These are phyloP conservation scores for Tetrapyrgos nigripes DNA, from an alignment of 1,284 basidiomycete species.

Conservation along the genomic window DNA sequence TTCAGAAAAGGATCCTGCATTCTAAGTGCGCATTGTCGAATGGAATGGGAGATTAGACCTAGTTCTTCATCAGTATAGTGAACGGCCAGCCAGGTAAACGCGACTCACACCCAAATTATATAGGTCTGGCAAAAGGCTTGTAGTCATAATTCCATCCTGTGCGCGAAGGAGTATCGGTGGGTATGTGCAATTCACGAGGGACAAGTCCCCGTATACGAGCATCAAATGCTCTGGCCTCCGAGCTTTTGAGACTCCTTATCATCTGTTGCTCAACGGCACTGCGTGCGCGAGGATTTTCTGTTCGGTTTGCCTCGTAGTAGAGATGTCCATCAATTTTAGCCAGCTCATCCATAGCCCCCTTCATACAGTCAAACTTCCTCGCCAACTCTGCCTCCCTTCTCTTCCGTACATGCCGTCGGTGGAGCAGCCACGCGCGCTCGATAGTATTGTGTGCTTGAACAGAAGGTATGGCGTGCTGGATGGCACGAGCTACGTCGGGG, in stretches of 20 bases:
- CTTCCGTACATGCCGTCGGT: slow-evolving; percentile 78
- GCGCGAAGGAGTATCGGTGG: slow-evolving; percentile 79
- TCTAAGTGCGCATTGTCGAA: too few species aligned
- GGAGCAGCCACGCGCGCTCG: slow-evolving; percentile 89
- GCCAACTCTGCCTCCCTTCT: slow-evolving; percentile 67
- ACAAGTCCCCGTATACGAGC: slow-evolving; percentile 83
- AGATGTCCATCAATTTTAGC: slow-evolving; percentile 69
- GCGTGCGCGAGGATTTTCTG: slow-evolving; percentile 75
- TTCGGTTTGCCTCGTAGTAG: slow-evolving; percentile 78
- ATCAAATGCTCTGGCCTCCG: slow-evolving; percentile 76
- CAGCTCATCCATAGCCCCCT: slow-evolving; percentile 81
- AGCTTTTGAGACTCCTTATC: slow-evolving; percentile 67
- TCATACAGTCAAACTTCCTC: slow-evolving; percentile 81
- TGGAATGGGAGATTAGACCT: too few species aligned
- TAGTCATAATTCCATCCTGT: slow-evolving; percentile 85
- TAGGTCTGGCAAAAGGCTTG: slow-evolving; percentile 63
- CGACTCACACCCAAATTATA: slow-evolving; percentile 31
- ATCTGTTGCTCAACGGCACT: slow-evolving; percentile 61
- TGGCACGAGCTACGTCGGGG: slow-evolving; percentile 70
- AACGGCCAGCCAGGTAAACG: too few species aligned
- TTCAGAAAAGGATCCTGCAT: too few species aligned
- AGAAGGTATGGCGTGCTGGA: slow-evolving; percentile 81
- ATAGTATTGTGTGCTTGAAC: slow-evolving; percentile 94
- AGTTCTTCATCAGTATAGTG: too few species aligned
- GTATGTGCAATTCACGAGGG: slow-evolving; percentile 80